Conservation (phyloP, 768 basidiomycete genomes). For the Leccinellum luteum region DNA sequence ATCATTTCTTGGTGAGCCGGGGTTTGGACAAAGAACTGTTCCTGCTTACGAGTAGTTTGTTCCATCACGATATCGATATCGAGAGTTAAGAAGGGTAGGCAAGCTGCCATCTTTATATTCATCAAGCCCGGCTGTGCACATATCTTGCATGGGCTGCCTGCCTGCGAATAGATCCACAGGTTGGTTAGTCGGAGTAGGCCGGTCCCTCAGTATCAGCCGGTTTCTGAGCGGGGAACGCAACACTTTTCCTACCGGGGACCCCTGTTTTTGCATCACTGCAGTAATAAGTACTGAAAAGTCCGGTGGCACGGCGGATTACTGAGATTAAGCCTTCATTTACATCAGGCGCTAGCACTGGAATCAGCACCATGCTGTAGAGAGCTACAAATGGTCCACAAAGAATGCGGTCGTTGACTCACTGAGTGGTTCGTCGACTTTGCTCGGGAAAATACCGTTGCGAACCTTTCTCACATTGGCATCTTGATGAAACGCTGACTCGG, state of each 20-base stretch:
- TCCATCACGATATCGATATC: constrained; percentile 1
- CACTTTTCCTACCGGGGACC: not conserved
- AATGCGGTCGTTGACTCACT: too few relatives aligned
- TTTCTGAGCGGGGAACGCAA: not conserved
- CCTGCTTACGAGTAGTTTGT: constrained; percentile 11
- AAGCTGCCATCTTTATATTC: constrained; percentile 16
- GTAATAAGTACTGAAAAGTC: not conserved
- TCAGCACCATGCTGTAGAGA: constrained; percentile 24
- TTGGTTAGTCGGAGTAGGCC: constrained; percentile 14
- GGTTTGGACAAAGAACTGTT: not conserved
- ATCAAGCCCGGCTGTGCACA: constrained; percentile 9
- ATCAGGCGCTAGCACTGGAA: constrained; percentile 12
- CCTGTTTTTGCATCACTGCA: not conserved
- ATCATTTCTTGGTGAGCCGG: not conserved
- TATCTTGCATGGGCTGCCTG: constrained; percentile 4
- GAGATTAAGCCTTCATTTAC: not conserved
- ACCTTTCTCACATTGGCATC: not conserved
- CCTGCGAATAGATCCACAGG: constrained; percentile 17
- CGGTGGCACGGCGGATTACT: not conserved
- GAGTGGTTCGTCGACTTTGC: not conserved
- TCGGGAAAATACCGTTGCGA: not conserved
- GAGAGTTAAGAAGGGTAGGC: not conserved
- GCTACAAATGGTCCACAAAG: not conserved
- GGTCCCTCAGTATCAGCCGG: constrained; percentile 5
- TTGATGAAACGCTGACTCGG: not conserved